A percentile compares a stretch with the other conserved stretches of the same genome.
Conservation (phyloP, 352 stramenopile species). For the Pythium rhizo-oryzae region DNA sequence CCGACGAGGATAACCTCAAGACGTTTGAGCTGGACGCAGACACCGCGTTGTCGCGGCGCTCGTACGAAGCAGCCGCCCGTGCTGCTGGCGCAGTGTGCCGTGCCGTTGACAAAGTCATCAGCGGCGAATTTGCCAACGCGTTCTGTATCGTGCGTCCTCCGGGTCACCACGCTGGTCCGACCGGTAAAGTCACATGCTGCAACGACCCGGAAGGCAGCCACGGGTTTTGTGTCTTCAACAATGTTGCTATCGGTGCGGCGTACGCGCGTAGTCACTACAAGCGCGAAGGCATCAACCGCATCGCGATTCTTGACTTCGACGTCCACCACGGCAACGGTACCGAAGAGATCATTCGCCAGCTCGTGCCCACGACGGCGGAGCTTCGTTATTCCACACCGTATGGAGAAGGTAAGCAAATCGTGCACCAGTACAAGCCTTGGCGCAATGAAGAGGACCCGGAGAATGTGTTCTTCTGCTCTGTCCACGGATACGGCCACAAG, state of each 20-base stretch:
- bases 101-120: constrained; percentile 85
- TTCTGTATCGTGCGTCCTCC: constrained; percentile 97
- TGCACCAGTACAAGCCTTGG: constrained; percentile 96
- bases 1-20: constrained; percentile 42
- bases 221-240: constrained; percentile 99
- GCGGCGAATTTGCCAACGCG: constrained; percentile 91
- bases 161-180: constrained; percentile 96
- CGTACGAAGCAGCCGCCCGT: constrained; percentile 73
- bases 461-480: constrained; percentile 96
- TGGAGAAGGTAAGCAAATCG: constrained; percentile 80
- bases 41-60: constrained; percentile 78
- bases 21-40: constrained; percentile 69
- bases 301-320: constrained; percentile 99
- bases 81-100: constrained; percentile 86
- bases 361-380: constrained; percentile 89
- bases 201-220: constrained; percentile 90
- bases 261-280: constrained; percentile 95
- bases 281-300: constrained; percentile 88
- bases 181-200: constrained; percentile 92
- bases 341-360: constrained; percentile 94
- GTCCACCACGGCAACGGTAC: constrained; percentile 99
- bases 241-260: constrained; percentile 96
- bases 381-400: constrained; percentile 90
- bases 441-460: constrained; percentile 93
- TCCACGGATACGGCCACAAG: constrained; percentile 80